phyloP scores from a whole-genome alignment of 129 eudicot species.

The Flaveria robusta region DNA sequence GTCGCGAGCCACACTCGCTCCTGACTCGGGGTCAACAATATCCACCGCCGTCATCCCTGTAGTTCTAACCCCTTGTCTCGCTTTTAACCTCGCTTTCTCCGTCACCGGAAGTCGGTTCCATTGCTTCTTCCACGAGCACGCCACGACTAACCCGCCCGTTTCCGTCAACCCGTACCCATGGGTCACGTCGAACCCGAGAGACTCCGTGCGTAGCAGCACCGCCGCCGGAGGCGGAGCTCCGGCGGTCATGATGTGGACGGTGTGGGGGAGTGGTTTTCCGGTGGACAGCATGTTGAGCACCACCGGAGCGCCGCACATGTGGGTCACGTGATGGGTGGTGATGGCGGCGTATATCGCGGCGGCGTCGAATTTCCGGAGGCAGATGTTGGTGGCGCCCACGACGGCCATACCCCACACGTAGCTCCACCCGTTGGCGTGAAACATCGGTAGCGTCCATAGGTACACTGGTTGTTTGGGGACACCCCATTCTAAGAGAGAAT shows the following conservation, averaged over 20 bases:
- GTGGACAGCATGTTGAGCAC: constrained; percentile 64
- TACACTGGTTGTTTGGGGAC: constrained; percentile 59
- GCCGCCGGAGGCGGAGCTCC: constrained; percentile 88
- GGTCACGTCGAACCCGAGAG: constrained; percentile 60
- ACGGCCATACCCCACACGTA: constrained; percentile 79
- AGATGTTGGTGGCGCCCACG: constrained; percentile 60
- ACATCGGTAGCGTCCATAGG: constrained; percentile 80
- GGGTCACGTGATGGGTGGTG: constrained; percentile 47
- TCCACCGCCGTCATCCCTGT: constrained; percentile 57
- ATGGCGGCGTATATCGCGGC: constrained; percentile 35
- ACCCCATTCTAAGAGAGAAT: constrained; percentile 53
- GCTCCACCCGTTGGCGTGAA: constrained; percentile 80
- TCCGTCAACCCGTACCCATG: constrained; percentile 87
- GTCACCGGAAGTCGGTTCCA: constrained; percentile 58
- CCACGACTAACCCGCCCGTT: constrained; percentile 64
- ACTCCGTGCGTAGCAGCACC: constrained; percentile 56
- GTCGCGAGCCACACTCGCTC: constrained; percentile 53
- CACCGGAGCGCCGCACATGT: constrained; percentile 86
- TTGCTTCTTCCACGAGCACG: constrained; percentile 70
- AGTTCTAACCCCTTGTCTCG: constrained; percentile 74
- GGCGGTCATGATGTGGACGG: constrained; percentile 59
- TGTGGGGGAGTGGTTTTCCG: constrained; percentile 26
- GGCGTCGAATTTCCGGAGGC: constrained; percentile 59
- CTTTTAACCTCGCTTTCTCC: constrained; percentile 64
- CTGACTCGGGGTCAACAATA: constrained; percentile 57